Base-by-base conservation (phyloP, 1,284 basidiomycete genomes). In the Tetrapyrgos nigripes region DNA sequence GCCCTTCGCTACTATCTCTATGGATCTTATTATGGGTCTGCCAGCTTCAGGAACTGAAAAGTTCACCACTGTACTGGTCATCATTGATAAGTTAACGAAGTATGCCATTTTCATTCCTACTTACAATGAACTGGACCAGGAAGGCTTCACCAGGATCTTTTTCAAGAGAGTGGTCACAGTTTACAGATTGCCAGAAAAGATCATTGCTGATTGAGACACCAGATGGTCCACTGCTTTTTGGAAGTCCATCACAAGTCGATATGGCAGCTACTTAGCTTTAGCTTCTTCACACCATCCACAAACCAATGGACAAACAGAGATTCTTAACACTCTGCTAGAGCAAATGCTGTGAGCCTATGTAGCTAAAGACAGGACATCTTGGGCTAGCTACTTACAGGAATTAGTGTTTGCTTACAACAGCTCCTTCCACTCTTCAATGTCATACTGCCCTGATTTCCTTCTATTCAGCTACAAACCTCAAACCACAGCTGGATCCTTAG, bases 81-180 rank as follows among this genome's bases (percentile, higher is more conserved):
- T 78, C 3, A 70, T 78, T 2, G 72, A 75, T 58, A 68, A 78
- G 3, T 64, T 79, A 11, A 74, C 77, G n/a, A 79, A 80, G 60
- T 64, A 63, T 58, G 66, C 69, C 0, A 51, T 70, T 21, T 74
- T 79, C 51, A 70, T 78, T 8, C 73, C 74, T 0, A 68, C 67
- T 1, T 35, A 53, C 49, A 33, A 64, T n/a, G 26, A 44, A 3
- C 54, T 62, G 11, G 26, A 28, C 23, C 24, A 60, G 24, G 62
- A 59, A 35, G 62, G 55, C 1, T 62, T 62, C 37, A n/a, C 37
- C 4, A 8, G 17, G 17, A 40, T 40, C 17, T 40, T 40, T n/a
- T n/a, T 40, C 6, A n/a, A 40, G 8, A 40, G 19, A n/a, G 17
- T 40, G 8, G 37, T 40, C 5, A 9, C 4, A 40, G 37, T 53